Evolutionary conservation across 2,329 filamentous ascomycete genomes (phyloP), one percentile per base, ranked within the genome.

Genomic region (Penicillium digitatum): DNA sequence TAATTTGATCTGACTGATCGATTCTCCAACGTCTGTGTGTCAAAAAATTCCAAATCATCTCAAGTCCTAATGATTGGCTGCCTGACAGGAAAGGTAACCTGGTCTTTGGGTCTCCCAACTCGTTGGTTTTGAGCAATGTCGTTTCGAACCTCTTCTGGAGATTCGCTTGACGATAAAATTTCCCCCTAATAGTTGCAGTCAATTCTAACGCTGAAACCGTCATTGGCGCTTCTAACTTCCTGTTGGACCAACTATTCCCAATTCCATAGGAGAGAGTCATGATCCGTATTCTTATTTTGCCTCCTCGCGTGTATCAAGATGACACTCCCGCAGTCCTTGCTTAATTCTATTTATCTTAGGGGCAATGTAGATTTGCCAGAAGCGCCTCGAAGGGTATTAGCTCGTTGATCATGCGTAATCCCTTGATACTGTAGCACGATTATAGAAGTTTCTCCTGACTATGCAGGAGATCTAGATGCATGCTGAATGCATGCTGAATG

Each of bases 271-370:
- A 43, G 42, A 20, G 29, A 12, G 18, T 18, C 43, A 40, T 38
- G 24, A 32, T 32, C 42, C 20, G 26, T 27, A 45, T 39, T 34
- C 14, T 44, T 29, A 34, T 39, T 8, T 16, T 38, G 52, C 55
- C 64, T 66, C 63, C 62, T 71, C 62, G 60, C 62, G 62, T 62
- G 56, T 65, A 54, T 56, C 55, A 59, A 29, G 29, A 49, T 54
- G 57, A 48, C 48, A 55, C 48, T 48, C 40, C 52, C 31, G 50
- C 44, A 53, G 55, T 70, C 69, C 69, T 72, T 72, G 69, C 69
- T 69, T 72, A 48, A 57, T 61, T 63, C 61, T 67, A 66, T 63
- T 64, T 58, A 44, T 35, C 52, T 55, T 57, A 61, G 56, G 39
- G 22, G 37, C 29, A 48, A 47, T 45, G 34, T 34, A 32, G 42